Evolutionary conservation across 1,284 basidiomycete species (phyloP), one percentile per base, ranked within the genome.

Genomic region (Dichomitus squalens): DNA sequence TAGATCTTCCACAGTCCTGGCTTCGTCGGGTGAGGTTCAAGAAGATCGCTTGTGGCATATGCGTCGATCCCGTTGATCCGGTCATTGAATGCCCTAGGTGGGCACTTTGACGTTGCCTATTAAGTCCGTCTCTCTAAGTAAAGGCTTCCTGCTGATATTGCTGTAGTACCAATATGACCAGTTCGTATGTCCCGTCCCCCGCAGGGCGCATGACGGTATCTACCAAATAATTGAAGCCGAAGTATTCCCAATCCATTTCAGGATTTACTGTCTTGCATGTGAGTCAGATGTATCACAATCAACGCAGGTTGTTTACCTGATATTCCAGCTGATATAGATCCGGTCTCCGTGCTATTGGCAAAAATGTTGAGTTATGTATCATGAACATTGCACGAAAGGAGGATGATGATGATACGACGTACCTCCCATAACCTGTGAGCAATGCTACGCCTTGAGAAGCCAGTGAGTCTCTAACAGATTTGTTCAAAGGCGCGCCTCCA

Each of bases 391-490:
- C 7, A 21, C 31, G 8, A 39, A 4, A 39, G 5, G 7, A 11
- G 23, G n/a, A 16, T n/a, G 7, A 25, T 21, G 21, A 58, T 40
- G 31, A 21, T 49, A 27, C 27, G 4, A 8, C 61, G 35, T 46
- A 72, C 71, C 58, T 20, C 5, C 58, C 58, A 14, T 52, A 59
- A 11, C 21, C 34, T 9, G 27, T 31, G 44, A 47, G 4, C 14
- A 59, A 34, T 2, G 18, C 21, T 2, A 59, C 40, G 11, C 52
- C 58, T 25, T 55, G 27, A 3, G 41, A 8, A 1, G 49, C 53
- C 5, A 59, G n/a, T 12, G 16, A 8, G 33, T 52, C 49, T 20
- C 58, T 53, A 12, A 55, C 23, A 21, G 27, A 41, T 25, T 59
- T 48, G 23, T 51, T 55, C 43, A 59, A 31, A 14, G 53, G 53